These are phyloP conservation scores for Irpex sp. DNA, from an alignment of 1,284 basidiomycete genomes.

Conservation along the genomic window DNA sequence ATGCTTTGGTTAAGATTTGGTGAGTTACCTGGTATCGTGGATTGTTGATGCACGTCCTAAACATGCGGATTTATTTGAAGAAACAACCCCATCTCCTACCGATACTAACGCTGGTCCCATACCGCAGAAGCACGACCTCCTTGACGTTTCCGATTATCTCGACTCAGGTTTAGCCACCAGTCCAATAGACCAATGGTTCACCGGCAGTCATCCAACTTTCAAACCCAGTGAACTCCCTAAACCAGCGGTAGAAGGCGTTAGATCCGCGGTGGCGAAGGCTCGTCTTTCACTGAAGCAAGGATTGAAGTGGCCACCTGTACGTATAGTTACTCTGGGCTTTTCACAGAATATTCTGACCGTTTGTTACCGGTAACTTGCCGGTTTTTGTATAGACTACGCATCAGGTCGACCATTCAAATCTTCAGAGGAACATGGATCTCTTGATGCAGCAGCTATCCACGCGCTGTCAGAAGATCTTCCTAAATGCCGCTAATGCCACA, in stretches of 20 bases:
- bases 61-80: neutral
- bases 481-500: constrained; percentile 57
- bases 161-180: constrained; percentile 65
- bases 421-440: constrained; percentile 69
- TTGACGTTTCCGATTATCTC: constrained; percentile 79
- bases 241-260: constrained; percentile 18
- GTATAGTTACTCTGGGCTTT: neutral
- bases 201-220: constrained; percentile 58
- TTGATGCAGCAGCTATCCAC: constrained; percentile 59
- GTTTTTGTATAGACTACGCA: constrained; percentile 38
- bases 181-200: constrained; percentile 76
- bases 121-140: constrained; percentile 63
- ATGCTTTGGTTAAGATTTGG: constrained; percentile 75
- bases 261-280: neutral
- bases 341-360: neutral
- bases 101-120: constrained; percentile 30
- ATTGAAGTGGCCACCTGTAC: constrained; percentile 14
- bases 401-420: constrained; percentile 46
- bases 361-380: neutral
- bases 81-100: constrained; percentile 13
- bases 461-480: constrained; percentile 60
- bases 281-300: neutral
- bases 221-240: constrained; percentile 52
- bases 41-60: neutral
- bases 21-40: constrained; percentile 27